Evolutionary conservation across 140 eudicot genomes (phyloP), one percentile per base, ranked within the genome.

Genomic region (Bidens hawaiensis): DNA sequence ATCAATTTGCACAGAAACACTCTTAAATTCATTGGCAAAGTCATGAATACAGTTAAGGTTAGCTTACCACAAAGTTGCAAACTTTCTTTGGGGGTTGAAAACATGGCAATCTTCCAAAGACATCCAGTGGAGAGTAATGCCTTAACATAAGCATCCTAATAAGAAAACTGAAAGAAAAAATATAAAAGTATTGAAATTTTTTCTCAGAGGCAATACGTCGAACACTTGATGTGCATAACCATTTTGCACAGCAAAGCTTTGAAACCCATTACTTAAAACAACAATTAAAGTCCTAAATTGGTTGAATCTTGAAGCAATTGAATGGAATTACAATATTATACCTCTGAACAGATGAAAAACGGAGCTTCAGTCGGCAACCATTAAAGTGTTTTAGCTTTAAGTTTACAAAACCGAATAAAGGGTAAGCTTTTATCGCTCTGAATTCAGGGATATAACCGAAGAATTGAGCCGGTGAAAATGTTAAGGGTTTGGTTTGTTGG

Each of bases 71-170:
- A 24, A 16, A 70, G 72, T 72, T 70, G 28, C 33, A 48, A 54
- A 48, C 33, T 47, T 60, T 82, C 72, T 75, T 72, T 43, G 69
- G 64, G 53, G 70, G 36, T 4, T 72, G 47, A 53, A 80, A 24
- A 22, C 65, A 62, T 17, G 74, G 70, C 79, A 73, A 65, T 46
- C 75, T 64, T 62, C 65, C 58, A 19, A 62, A 12, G 17, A 77
- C 51, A 43, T 55, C 42, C 14, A 67, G 75, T 6, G 80, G 76
- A 55, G 75, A 74, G 50, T 60, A 49, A 51, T 62, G 71, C 68
- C 79, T 79, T 79, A 80, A 75, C 52, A 69, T 69, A 57, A 79
- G 81, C 95, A 86, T 86, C 79, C 78, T 82, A 51, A 34, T 18
- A 59, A 48, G 30, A 38, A 8, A 36, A 40, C 53, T 22, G 23